These are phyloP conservation scores for Basidiobolus meristosporus DNA, from an alignment of 371 early-diverging fungal species.

Conservation along the genomic window DNA sequence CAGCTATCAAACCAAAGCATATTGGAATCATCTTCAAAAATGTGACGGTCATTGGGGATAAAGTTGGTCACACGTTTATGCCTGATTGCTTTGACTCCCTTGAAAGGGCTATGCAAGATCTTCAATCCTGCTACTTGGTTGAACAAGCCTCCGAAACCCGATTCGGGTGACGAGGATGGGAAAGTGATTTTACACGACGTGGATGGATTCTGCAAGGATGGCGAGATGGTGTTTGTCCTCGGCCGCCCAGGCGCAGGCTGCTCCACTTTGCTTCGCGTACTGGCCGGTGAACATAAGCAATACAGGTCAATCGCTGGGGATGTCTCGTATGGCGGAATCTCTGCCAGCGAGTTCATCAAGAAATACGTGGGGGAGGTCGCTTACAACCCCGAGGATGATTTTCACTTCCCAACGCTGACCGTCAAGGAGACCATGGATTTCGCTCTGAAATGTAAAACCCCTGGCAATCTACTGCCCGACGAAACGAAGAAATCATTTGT, in stretches of 20 bases:
- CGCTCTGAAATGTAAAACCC: constrained; percentile 27
- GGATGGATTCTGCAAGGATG: constrained; percentile 19
- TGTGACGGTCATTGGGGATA: too few species aligned
- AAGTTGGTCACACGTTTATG: too few species aligned
- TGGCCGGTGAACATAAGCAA: constrained; percentile 23
- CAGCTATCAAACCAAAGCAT: too few species aligned
- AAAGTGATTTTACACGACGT: background rate
- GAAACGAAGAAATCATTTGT: constrained; percentile 10
- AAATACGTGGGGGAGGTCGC: constrained; percentile 22
- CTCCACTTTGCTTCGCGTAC: constrained; percentile 23
- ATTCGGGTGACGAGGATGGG: too few species aligned
- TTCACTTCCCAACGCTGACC: constrained; percentile 26
- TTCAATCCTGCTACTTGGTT: too few species aligned
- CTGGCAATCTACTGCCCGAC: constrained; percentile 17
- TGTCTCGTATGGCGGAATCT: constrained; percentile 22
- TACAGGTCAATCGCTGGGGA: constrained; percentile 19
- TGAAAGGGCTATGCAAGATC: too few species aligned
- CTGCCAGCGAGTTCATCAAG: constrained; percentile 14
- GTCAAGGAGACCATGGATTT: constrained; percentile 26
- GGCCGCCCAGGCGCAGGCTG: constrained; percentile 35
- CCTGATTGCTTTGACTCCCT: too few species aligned
- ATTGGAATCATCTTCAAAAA: too few species aligned
- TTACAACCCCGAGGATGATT: constrained; percentile 33
- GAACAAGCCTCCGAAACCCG: too few species aligned
- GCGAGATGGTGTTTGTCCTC: constrained; percentile 35